phyloP scores from a whole-genome alignment of 305 asterid genomes.

The Striga hermonthica region DNA sequence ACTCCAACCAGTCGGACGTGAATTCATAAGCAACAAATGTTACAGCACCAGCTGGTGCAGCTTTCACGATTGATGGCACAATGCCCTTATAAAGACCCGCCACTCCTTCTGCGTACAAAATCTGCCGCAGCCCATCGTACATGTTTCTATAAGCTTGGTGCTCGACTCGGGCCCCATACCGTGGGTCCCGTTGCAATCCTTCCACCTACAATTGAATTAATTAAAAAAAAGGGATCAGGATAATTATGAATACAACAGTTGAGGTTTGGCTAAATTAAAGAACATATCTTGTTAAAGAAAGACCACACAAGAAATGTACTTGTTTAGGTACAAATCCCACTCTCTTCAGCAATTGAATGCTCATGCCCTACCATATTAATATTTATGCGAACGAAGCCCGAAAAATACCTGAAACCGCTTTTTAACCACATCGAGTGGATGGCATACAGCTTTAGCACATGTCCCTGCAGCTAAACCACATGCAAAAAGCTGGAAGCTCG shows the following conservation, averaged over 20 bases:
- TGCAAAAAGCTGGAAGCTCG: constrained; percentile 77
- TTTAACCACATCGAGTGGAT: constrained; percentile 94
- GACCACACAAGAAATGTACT: too few relatives aligned
- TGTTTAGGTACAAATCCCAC: too few relatives aligned
- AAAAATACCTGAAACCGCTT: constrained; percentile 86
- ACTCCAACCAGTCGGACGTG: constrained; percentile 72
- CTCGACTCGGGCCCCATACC: constrained; percentile 90
- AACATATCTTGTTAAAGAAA: too few relatives aligned
- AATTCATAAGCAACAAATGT: constrained; percentile 85
- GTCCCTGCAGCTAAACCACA: constrained; percentile 91
- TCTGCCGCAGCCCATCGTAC: constrained; percentile 58
- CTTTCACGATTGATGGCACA: constrained; percentile 76
- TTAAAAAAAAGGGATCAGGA: background rate
- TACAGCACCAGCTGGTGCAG: constrained; percentile 97
- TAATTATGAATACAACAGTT: background rate
- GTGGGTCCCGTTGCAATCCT: constrained; percentile 74
- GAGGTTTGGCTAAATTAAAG: background rate
- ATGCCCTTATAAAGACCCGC: constrained; percentile 90
- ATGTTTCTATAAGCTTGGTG: constrained; percentile 63
- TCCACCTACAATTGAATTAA: constrained; percentile 48
- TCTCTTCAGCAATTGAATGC: too few relatives aligned
- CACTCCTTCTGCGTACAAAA: constrained; percentile 60
- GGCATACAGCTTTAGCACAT: constrained; percentile 83
- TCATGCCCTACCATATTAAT: too few relatives aligned
- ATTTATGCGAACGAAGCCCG: background rate